Evolutionary conservation across 495 filamentous ascomycete genomes (phyloP).

Genomic region (Lophiostoma macrostomum): DNA sequence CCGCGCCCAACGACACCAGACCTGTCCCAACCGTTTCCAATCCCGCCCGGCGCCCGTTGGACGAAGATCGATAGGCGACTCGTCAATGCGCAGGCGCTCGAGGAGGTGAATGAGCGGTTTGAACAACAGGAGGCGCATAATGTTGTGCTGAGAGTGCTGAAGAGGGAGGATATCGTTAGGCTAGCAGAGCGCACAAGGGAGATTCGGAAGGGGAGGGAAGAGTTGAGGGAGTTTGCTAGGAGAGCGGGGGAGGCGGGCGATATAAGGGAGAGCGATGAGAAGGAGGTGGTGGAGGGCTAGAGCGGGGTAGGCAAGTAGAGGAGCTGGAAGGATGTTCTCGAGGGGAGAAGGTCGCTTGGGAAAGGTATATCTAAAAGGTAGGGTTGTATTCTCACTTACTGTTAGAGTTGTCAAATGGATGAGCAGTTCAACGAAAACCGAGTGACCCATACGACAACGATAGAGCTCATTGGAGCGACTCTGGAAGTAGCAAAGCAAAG

Average conservation of each 20-base stretch:
- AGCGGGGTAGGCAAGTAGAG: no score
- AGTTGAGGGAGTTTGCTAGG: constrained; percentile 2
- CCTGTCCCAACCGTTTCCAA: neutral
- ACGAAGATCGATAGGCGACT: neutral
- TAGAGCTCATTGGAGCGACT: no score
- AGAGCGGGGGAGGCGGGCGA: neutral
- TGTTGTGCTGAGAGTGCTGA: constrained; percentile 72
- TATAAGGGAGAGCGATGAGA: neutral
- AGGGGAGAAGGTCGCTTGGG: no score
- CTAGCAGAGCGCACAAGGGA: constrained; percentile 68
- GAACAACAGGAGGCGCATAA: constrained; percentile 71
- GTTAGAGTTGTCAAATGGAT: no score
- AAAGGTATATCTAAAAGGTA: no score
- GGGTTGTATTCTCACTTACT: no score
- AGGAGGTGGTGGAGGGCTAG: neutral
- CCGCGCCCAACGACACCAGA: constrained; percentile 7
- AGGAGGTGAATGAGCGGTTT: constrained; percentile 66
- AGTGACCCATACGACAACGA: no score
- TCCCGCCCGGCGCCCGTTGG: neutral
- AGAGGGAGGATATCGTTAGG: constrained; percentile 69
- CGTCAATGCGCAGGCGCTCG: constrained; percentile 48
- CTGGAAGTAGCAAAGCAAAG: no score
- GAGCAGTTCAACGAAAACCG: no score
- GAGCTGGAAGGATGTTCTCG: no score
- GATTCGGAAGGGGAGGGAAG: constrained; percentile 39